Conservation (phyloP, 2,329 filamentous ascomycete genomes). For the Xylaria sp. region DNA sequence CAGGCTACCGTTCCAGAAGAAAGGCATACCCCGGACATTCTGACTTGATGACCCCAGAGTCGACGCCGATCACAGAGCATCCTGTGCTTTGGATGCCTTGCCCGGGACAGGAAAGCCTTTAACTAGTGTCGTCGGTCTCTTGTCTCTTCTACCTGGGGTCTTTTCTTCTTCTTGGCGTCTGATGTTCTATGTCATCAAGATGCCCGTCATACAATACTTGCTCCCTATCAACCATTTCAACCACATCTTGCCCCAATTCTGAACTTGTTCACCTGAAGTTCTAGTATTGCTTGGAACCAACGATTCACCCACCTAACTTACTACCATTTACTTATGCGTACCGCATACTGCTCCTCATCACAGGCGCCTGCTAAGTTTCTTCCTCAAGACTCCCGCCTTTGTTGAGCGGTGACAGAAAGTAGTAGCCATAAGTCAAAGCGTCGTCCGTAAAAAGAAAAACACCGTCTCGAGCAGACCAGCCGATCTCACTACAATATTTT, state of each 20-base stretch:
- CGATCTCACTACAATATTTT: background rate
- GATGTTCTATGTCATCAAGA: conserved; percentile 16
- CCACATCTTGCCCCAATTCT: background rate
- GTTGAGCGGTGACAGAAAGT: background rate
- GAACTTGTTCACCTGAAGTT: background rate
- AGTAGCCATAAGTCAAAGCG: background rate
- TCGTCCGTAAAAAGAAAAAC: background rate
- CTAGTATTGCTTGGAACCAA: background rate
- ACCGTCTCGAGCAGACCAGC: background rate
- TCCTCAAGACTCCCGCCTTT: conserved; percentile 3
- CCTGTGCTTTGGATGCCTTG: conserved; percentile 17
- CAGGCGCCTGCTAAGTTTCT: conserved; percentile 3
- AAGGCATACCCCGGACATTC: conserved; percentile 26
- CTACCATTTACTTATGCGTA: background rate
- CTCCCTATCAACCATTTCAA: background rate
- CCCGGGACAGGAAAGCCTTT: conserved; percentile 9
- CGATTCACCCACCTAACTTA: background rate
- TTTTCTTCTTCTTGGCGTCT: conserved; percentile 18
- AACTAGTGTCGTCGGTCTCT: conserved; percentile 23
- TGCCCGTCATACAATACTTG: background rate
- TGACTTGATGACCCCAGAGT: conserved; percentile 29
- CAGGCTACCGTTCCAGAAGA: conserved; percentile 17
- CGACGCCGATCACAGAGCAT: conserved; percentile 29
- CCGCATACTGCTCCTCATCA: background rate
- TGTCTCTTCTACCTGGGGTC: conserved; percentile 11